A percentile compares a stretch with the other conserved stretches of the same genome.
Conservation (phyloP, 495 filamentous ascomycete species). For the Aspergillus asperescens region DNA sequence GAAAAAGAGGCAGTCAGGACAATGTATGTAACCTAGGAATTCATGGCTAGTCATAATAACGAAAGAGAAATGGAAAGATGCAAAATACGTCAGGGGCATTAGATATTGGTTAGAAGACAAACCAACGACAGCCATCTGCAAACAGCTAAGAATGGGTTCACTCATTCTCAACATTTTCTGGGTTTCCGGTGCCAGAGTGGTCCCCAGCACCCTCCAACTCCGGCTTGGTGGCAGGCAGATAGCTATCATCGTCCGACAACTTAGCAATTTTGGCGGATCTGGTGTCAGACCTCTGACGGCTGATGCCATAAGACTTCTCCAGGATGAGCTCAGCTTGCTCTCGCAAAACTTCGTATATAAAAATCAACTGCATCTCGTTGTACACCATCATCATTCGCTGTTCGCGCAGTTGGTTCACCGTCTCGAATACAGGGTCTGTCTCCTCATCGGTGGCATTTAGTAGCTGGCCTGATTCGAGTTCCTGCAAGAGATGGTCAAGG, state of each 20-base stretch:
- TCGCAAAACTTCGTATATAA: slow-evolving; percentile 82
- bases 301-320: slow-evolving; percentile 25
- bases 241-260: slow-evolving; percentile 29
- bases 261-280: slow-evolving; percentile 42
- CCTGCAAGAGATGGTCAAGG: slow-evolving; percentile 79
- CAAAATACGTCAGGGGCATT: slow-evolving; percentile 12
- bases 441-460: slow-evolving; percentile 39
- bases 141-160: slow-evolving; percentile 11
- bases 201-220: slow-evolving; percentile 35
- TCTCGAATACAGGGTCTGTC: slow-evolving; percentile 60
- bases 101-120: not conserved
- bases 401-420: slow-evolving; percentile 75
- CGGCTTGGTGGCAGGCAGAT: slow-evolving; percentile 33
- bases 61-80: slow-evolving; percentile 5
- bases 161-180: slow-evolving; percentile 35
- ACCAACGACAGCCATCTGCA: not conserved
- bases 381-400: slow-evolving; percentile 98
- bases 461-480: slow-evolving; percentile 70
- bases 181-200: slow-evolving; percentile 24
- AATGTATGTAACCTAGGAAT: slow-evolving; percentile 13
- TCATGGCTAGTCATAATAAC: slow-evolving; percentile 20
- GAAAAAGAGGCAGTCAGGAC: slow-evolving; percentile 13
- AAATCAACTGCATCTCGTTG: slow-evolving; percentile 75
- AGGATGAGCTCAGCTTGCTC: slow-evolving; percentile 61
- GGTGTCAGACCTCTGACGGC: slow-evolving; percentile 25